Evolutionary conservation across 768 basidiomycete genomes (phyloP), one percentile per base, ranked within the genome.

Genomic region (Piloderma croceum): DNA sequence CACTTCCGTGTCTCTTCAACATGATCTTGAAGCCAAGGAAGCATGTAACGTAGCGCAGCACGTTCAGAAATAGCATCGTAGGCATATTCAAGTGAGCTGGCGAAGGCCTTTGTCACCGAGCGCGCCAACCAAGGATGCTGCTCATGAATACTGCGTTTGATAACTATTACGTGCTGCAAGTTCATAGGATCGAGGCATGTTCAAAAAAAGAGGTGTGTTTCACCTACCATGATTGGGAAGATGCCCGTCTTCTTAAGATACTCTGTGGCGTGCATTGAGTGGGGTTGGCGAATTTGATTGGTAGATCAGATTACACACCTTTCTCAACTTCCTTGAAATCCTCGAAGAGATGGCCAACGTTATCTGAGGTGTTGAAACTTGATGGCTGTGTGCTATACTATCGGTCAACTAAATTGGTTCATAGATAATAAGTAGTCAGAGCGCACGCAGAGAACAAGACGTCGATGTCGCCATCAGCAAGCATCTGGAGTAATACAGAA

Each of bases 41-140:
- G 19, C 9, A 47, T 50, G 31, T 47, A 50, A 23, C 49, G 24
- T 23, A 51, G 21, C 24, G 49, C 49, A 5, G 20, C 49, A 18
- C 49, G 49, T 22, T 45, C 46, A 35, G 47, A 46, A 27, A 51
- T 51, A 3, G 49, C 49, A 13, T 48, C 49, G 20, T 51, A 51
- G 2, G 49, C 49, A 29, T 48, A 51, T 12, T 51, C 46, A 20
- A 51, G 36, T 2, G 49, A 31, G 19, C 34, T 23, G 25, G 43
- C 37, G 37, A 51, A 48, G 4, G 49, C 49, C 24, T 51, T 51
- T 18, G 46, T 51, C 10, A 51, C 41, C 2, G 46, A 45, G 5
- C 35, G 49, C 6, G 45, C 49, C 4, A 47, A n/a, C n/a, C n/a
- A n/a, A n/a, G n/a, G n/a, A n/a, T n/a, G n/a, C n/a, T n/a, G n/a